These are phyloP conservation scores for Heliocybe sulcata DNA, from an alignment of 1,284 basidiomycete species.

Conservation along the genomic window DNA sequence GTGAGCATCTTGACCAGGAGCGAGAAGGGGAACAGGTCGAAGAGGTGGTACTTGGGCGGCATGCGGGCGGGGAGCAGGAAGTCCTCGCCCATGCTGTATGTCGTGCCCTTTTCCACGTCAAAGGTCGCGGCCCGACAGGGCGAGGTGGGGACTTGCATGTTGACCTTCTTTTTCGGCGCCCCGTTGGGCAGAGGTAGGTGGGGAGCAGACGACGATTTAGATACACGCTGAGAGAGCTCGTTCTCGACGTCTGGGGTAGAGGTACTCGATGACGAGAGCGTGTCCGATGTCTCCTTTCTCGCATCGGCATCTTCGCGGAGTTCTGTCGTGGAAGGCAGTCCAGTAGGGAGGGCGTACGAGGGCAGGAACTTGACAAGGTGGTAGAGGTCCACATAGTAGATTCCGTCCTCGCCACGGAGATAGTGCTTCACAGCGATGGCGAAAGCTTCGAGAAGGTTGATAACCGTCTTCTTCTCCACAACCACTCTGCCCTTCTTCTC, in stretches of 20 bases:
- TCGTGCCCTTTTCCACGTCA: conserved; percentile 12
- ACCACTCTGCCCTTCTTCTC: conserved; percentile 41
- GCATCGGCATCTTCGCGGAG: conserved; percentile 9
- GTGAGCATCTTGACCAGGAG: conserved; percentile 42
- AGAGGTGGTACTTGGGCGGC: conserved; percentile 56
- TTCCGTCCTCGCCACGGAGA: conserved; percentile 55
- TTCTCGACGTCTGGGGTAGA: background rate
- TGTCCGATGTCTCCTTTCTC: background rate
- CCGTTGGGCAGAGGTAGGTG: conserved; percentile 29
- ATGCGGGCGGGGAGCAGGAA: conserved; percentile 49
- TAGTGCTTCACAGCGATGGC: conserved; percentile 47
- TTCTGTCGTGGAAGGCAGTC: conserved; percentile 33
- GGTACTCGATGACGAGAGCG: background rate
- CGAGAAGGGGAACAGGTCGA: conserved; percentile 69
- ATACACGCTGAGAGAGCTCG: background rate
- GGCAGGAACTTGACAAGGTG: conserved; percentile 65
- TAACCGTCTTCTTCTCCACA: conserved; percentile 61
- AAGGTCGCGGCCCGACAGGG: background rate
- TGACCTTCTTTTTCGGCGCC: conserved; percentile 7
- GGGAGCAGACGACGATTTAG: conserved; percentile 9
- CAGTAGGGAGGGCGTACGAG: conserved; percentile 50
- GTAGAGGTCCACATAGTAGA: conserved; percentile 47
- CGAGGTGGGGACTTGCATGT: conserved; percentile 9
- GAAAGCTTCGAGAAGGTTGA: conserved; percentile 52
- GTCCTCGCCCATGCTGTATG: conserved; percentile 27